phyloP scores from a whole-genome alignment of 306 rosid species.

The Carpinus fangiana region DNA sequence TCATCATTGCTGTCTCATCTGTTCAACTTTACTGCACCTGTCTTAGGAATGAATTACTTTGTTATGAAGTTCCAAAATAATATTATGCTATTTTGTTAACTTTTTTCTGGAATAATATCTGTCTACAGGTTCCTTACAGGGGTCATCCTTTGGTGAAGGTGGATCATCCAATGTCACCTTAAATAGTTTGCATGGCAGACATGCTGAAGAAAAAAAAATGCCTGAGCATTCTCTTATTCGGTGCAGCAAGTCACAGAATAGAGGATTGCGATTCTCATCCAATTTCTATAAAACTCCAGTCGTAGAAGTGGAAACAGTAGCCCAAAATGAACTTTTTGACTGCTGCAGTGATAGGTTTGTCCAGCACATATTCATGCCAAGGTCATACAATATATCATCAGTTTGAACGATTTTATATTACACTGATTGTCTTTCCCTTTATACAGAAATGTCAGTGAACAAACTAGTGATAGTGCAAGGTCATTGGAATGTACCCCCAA shows the following conservation, averaged over 20 bases:
- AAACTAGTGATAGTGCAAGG: constrained; percentile 23
- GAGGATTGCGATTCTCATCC: constrained; percentile 43
- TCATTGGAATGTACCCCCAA: constrained; percentile 31
- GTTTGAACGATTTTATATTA: constrained; percentile 19
- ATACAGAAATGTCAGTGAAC: constrained; percentile 36
- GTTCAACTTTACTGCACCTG: background rate
- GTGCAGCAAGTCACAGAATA: constrained; percentile 40
- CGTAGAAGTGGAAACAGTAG: constrained; percentile 38
- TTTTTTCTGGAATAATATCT: constrained; percentile 17
- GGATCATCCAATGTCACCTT: constrained; percentile 32
- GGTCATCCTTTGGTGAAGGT: constrained; percentile 47
- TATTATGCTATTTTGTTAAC: constrained; percentile 4
- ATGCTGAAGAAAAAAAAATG: constrained; percentile 28
- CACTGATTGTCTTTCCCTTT: background rate
- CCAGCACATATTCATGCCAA: constrained; percentile 2
- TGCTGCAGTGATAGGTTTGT: constrained; percentile 42
- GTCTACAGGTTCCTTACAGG: constrained; percentile 42
- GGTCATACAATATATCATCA: constrained; percentile 10
- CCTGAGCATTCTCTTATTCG: constrained; percentile 33
- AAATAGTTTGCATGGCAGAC: constrained; percentile 35
- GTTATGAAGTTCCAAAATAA: background rate
- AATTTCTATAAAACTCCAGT: constrained; percentile 36
- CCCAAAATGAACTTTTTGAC: constrained; percentile 26
- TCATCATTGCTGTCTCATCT: background rate
- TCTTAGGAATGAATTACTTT: background rate